Percentiles rank a stretch among this genome's conserved stretches.
Conservation (phyloP, 1,284 basidiomycete genomes). For the Cystobasidiaceae sp. region DNA sequence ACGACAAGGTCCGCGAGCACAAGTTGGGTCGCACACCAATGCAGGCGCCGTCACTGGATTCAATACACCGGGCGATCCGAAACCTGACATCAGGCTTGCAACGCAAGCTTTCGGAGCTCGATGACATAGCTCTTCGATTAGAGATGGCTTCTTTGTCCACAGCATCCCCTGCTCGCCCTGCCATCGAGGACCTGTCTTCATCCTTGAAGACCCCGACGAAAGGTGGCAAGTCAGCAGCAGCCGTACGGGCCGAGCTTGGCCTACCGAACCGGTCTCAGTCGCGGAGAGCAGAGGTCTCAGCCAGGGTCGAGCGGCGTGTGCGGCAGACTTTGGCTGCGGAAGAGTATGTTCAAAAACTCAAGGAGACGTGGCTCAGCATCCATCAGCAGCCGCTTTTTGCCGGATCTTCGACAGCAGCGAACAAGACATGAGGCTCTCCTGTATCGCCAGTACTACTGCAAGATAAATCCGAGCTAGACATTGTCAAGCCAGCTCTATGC, state of each 20-base stretch:
- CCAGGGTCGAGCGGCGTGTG: slow-evolving; percentile 1
- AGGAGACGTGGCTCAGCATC: slow-evolving; percentile 1
- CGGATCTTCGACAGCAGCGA: not conserved
- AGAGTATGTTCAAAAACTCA: slow-evolving; percentile 7
- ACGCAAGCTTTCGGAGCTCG: slow-evolving; percentile 60
- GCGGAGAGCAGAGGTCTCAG: too few species aligned
- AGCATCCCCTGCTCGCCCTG: not conserved
- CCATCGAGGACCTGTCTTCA: not conserved
- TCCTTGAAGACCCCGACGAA: too few species aligned
- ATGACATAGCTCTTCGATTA: slow-evolving; percentile 56
- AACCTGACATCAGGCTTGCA: slow-evolving; percentile 63
- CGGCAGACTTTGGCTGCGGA: slow-evolving; percentile 6
- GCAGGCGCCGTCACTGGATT: slow-evolving; percentile 75
- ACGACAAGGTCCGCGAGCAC: slow-evolving; percentile 61
- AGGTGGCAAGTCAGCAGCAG: too few species aligned
- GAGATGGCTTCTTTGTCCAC: slow-evolving; percentile 45
- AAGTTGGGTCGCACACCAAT: slow-evolving; percentile 55
- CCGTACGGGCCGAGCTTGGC: too few species aligned
- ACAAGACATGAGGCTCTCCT: too few species aligned
- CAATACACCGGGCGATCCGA: slow-evolving; percentile 71
- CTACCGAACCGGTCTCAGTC: too few species aligned
- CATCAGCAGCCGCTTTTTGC: not conserved
- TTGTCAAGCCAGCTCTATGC: not conserved
- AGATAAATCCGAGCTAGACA: too few species aligned
- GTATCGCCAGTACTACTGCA: too few species aligned